Conservation (phyloP, 2,329 filamentous ascomycete species). For the Fusarium redolens region DNA sequence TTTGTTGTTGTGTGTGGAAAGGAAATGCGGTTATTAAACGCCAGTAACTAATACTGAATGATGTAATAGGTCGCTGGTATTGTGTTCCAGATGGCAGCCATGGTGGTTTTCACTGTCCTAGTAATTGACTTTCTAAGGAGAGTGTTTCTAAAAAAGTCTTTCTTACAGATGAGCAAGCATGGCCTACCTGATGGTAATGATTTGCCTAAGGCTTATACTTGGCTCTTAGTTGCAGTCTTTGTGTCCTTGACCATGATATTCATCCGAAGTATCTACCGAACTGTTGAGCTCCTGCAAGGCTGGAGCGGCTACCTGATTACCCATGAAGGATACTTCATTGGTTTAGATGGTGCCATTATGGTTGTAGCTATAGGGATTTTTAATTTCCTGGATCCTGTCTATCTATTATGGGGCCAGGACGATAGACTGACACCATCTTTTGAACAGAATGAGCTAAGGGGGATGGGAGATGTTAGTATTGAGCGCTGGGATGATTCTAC, state of each 20-base stretch:
- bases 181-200: background rate
- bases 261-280: background rate
- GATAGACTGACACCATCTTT: background rate
- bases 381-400: background rate
- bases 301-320: background rate
- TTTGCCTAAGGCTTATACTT: background rate
- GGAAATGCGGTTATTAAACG: too few species aligned
- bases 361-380: background rate
- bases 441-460: background rate
- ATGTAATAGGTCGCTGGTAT: background rate
- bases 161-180: background rate
- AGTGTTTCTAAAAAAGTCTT: background rate
- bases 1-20: rapidly evolving
- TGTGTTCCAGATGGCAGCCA: background rate
- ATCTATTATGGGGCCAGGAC: background rate
- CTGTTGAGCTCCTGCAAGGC: background rate
- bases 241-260: background rate
- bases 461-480: rapidly evolving
- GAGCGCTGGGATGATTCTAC: background rate
- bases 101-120: background rate
- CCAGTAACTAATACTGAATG: rapidly evolving
- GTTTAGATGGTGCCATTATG: background rate
- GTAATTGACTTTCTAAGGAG: background rate
- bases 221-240: background rate
- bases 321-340: background rate